These are phyloP conservation scores for Crithidia fasciculata DNA, from an alignment of 208 protist species.

Conservation along the genomic window DNA sequence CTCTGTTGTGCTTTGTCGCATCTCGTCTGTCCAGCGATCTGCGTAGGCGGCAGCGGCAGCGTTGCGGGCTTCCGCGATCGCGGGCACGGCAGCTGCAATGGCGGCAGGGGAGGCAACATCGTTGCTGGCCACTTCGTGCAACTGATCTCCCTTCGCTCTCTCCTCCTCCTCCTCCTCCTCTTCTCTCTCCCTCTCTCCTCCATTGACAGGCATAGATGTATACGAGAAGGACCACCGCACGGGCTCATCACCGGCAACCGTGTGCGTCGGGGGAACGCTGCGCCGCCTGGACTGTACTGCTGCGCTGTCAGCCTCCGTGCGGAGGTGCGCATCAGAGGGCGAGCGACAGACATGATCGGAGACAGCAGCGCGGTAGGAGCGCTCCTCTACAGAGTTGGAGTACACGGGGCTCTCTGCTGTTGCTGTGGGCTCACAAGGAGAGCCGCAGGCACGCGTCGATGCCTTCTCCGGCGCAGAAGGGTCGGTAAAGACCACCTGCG, in stretches of 20 bases:
- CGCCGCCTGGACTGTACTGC: neutral
- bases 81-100: conserved; percentile 25
- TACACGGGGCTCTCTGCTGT: neutral
- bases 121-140: neutral
- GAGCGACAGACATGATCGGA: neutral
- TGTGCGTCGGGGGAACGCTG: neutral
- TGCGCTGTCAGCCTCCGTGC: neutral
- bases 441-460: neutral
- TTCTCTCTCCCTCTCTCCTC: too few species aligned
- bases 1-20: conserved; percentile 9
- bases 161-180: too few species aligned
- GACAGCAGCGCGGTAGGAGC: neutral
- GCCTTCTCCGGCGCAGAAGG: neutral
- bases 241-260: conserved; percentile 2
- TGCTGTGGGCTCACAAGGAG: neutral
- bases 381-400: conserved; percentile 5
- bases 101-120: neutral
- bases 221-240: conserved; percentile 5
- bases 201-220: neutral
- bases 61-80: conserved; percentile 15
- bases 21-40: conserved; percentile 10
- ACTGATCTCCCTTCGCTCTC: too few species aligned
- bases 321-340: neutral
- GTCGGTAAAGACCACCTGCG: neutral
- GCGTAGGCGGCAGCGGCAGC: conserved; percentile 14